Evolutionary conservation across 169 alveolate species (phyloP), one percentile per base, ranked within the genome.

Genomic region (Cyclospora cayetanensis): DNA sequence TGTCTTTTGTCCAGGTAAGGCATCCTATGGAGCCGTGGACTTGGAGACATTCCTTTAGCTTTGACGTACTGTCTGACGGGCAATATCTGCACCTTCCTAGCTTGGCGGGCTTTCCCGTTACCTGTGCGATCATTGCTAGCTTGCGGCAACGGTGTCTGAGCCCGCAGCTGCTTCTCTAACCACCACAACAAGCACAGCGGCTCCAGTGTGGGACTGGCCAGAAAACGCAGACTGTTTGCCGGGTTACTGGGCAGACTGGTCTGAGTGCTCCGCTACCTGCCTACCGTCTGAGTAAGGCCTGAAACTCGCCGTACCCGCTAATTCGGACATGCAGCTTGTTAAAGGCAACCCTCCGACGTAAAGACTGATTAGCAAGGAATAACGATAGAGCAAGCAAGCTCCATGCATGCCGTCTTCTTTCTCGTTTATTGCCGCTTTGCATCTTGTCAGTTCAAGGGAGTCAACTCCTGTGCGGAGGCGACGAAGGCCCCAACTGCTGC

Each of bases 131-230:
- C 72, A 42, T 12, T n/a, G 1, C 34, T 72, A 25, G 1, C 31
- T 46, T 46, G 76, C 25, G 0, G 52, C 39, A 42, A 11, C 25
- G 15, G 42, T 52, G 39, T 29, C 42, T 0, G 52, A 25, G 22
- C 31, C 55, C 41, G 90, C 90, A 80, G 90, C 90, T 27, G 90
- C 90, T 37, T 80, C 90, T n/a, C 27, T 80, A 20, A 80, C 90
- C 4, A 80, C 90, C 41, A 80, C 90, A 11, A 80, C 90, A 27
- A 80, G 60, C 55, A 80, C 90, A 2, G 29, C 90, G 25, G 55
- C 90, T 25, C 90, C 90, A 39, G 53, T 42, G n/a, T 80, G 90
- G 90, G 74, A 46, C 52, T 80, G 90, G 90, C 90, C 90, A 25
- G 31, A 80, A 53, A 53, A 80, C 50, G 90, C 90, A 5, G 90